Evolutionary conservation across 805 yeast species (phyloP).

Genomic region (Ogataea nakhonphanomensis): DNA sequence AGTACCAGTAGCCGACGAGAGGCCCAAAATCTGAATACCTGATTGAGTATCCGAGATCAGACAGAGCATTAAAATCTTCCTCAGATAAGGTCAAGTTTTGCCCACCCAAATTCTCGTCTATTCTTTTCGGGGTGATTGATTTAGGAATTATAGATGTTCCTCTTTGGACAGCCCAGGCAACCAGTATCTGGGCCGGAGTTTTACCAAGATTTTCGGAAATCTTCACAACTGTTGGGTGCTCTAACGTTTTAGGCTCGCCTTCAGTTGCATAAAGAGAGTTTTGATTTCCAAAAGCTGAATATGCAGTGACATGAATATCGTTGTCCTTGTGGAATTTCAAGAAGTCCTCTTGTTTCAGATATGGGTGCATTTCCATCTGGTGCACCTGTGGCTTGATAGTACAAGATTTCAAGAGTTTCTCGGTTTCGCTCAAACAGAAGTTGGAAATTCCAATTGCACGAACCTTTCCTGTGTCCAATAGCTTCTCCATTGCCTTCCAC

Average conservation of each 20-base stretch:
- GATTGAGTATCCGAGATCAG: constrained; percentile 25
- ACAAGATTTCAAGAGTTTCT: constrained; percentile 50
- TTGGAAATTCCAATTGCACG: constrained; percentile 80
- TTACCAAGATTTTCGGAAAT: constrained; percentile 42
- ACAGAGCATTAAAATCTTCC: constrained; percentile 34
- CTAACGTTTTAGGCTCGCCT: constrained; percentile 38
- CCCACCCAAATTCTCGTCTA: constrained; percentile 36
- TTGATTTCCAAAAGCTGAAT: constrained; percentile 67
- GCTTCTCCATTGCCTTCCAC: constrained; percentile 63
- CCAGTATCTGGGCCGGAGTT: constrained; percentile 46
- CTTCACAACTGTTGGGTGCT: constrained; percentile 39
- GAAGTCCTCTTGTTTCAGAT: constrained; percentile 59
- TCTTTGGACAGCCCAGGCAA: constrained; percentile 56
- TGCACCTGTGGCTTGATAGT: constrained; percentile 44
- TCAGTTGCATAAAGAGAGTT: constrained; percentile 47
- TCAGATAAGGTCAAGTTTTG: constrained; percentile 29
- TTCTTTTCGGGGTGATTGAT: constrained; percentile 40
- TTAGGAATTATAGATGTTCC: constrained; percentile 51
- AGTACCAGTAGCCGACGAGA: constrained; percentile 32
- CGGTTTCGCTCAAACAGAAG: constrained; percentile 53
- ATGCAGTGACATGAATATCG: constrained; percentile 61
- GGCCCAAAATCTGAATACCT: constrained; percentile 35
- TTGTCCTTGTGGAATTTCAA: constrained; percentile 46
- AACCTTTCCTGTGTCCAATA: constrained; percentile 50
- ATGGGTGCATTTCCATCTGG: constrained; percentile 74